phyloP scores from a whole-genome alignment of 352 stramenopile species.

The Phytophthora syringae region DNA sequence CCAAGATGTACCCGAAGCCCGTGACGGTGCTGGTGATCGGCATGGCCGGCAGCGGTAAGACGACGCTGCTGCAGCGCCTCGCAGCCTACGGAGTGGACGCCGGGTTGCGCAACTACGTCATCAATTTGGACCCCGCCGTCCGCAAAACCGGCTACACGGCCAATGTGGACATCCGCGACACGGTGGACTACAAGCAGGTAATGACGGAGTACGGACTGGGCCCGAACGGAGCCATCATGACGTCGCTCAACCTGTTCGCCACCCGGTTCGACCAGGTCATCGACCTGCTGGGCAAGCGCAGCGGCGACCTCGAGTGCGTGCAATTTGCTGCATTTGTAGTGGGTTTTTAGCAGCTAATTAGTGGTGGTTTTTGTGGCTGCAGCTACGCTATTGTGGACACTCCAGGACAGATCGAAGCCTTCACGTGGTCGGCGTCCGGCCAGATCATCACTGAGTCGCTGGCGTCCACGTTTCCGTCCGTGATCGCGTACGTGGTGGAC shows the following conservation, averaged over 20 bases:
- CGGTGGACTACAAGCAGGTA: constrained; percentile 99
- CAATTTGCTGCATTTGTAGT: not conserved
- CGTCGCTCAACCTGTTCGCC: constrained; percentile 98
- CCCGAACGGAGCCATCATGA: constrained; percentile 99
- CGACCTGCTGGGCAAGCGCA: constrained; percentile 92
- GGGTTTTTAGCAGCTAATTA: constrained; percentile 3
- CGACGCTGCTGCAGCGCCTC: constrained; percentile 93
- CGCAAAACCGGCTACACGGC: constrained; percentile 95
- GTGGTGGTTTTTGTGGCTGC: not conserved
- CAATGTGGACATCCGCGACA: constrained; percentile 99
- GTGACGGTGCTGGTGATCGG: constrained; percentile 92
- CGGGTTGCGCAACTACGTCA: constrained; percentile 91
- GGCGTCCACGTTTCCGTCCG: constrained; percentile 96
- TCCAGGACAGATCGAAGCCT: constrained; percentile 99
- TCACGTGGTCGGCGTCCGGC: constrained; percentile 99
- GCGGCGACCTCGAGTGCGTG: constrained; percentile 82
- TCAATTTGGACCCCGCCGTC: constrained; percentile 99
- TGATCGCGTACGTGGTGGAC: constrained; percentile 98
- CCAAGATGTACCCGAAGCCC: constrained; percentile 70
- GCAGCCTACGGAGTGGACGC: constrained; percentile 73
- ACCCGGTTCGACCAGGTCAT: constrained; percentile 99
- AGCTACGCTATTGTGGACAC: constrained; percentile 98
- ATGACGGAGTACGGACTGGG: constrained; percentile 98
- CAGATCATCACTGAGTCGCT: constrained; percentile 98
- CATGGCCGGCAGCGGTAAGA: constrained; percentile 98